Conservation (phyloP, 441 rosid species). For the Iberis amara region DNA sequence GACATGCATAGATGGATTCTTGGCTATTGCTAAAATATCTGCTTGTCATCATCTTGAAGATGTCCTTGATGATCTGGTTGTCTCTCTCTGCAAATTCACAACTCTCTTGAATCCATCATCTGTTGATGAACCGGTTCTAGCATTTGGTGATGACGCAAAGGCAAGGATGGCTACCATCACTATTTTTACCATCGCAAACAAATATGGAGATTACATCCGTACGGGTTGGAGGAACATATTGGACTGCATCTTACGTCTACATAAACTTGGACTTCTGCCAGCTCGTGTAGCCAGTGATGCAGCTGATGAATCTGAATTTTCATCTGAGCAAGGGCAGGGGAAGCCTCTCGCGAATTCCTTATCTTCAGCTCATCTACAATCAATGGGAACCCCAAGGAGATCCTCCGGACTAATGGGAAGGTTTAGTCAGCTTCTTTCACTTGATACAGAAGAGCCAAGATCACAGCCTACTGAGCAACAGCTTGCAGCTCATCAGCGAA, state of each 20-base stretch:
- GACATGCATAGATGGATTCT: slow-evolving; percentile 89
- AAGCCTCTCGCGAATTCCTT: slow-evolving; percentile 60
- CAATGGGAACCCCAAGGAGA: slow-evolving; percentile 68
- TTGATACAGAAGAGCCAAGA: slow-evolving; percentile 92
- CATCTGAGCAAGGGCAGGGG: slow-evolving; percentile 71
- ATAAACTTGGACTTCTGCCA: slow-evolving; percentile 96
- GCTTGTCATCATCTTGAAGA: slow-evolving; percentile 97
- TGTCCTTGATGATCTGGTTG: slow-evolving; percentile 92
- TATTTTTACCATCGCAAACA: slow-evolving; percentile 88
- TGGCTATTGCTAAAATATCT: slow-evolving; percentile 91
- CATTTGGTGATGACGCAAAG: slow-evolving; percentile 88
- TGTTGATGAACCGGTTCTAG: slow-evolving; percentile 84
- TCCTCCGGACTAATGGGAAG: slow-evolving; percentile 94
- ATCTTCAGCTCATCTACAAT: slow-evolving; percentile 54
- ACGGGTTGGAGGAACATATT: slow-evolving; percentile 96
- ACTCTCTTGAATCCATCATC: slow-evolving; percentile 75
- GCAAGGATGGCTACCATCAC: slow-evolving; percentile 94
- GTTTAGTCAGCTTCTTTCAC: slow-evolving; percentile 91
- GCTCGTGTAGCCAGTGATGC: slow-evolving; percentile 97
- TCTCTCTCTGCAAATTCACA: slow-evolving; percentile 92
- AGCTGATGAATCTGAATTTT: slow-evolving; percentile 82
- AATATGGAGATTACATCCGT: slow-evolving; percentile 83
- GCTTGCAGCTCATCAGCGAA: slow-evolving; percentile 87
- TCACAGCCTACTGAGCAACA: slow-evolving; percentile 87
- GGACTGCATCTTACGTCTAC: slow-evolving; percentile 87